Base-by-base conservation (phyloP, 345 rosid species). In the Eucalyptus sideroxylon region DNA sequence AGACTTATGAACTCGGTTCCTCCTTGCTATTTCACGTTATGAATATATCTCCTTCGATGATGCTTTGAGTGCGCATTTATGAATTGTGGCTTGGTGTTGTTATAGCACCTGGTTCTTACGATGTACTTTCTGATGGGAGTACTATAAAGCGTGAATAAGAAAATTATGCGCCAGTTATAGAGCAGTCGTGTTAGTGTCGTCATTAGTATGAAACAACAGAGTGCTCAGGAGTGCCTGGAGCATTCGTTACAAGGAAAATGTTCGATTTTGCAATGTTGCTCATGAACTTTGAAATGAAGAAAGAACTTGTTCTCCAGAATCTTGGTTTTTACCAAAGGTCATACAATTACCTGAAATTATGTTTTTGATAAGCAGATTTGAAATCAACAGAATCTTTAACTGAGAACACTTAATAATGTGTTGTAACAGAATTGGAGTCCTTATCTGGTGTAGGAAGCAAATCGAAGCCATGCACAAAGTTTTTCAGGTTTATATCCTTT, bases 381-480 rank as follows among this genome's bases (percentile, higher is more conserved):
- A 77, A 92, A 87, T 89, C 88, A 82, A 83, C 88, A 89, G 91
- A 92, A 92, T 50, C 80, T 87, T 87, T 87, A 92, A 92, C 93
- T 93, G 91, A 91, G 91, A 93, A 91, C 77, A 94, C 88, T 91
- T 89, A 94, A 93, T 94, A 97, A 97, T 97, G 91, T 96, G 92
- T 91, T 95, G 96, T 86, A 93, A 96, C 99, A 97, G 99, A 97
- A 94, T 89, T 89, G 96, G 98, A 98, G 92, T 93, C 96, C 89
- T 93, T 95, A 92, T 94, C 96, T 93, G 99, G 96, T 97, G 96
- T 97, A 98, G 99, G 99, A 97, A 98, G 99, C 99, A 98, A 98
- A 96, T 97, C 96, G 96, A 98, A 98, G 99, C 99, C 99, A 94
- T 97, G 99, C 98, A 97, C 98, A 92, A 98, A 98, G 92, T 98